Percentiles rank a stretch among this genome's conserved stretches.
Evolutionary conservation across 2,329 filamentous ascomycete genomes (phyloP).

Genomic region (Epichloe uncinata): DNA sequence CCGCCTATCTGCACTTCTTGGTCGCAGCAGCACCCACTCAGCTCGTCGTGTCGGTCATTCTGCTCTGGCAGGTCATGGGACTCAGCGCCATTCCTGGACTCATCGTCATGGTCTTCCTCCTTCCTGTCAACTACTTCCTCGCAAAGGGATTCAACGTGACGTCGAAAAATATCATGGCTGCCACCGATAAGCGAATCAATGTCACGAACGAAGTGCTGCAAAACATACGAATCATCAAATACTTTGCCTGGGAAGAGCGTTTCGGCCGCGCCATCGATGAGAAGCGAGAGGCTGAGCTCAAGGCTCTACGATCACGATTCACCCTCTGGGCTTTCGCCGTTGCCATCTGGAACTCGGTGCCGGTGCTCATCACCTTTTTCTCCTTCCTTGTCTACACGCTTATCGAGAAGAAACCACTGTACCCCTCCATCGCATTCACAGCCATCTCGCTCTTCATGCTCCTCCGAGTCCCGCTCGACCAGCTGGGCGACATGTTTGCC

Average conservation of each 20-base stretch:
- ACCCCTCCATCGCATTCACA: constrained; percentile 90
- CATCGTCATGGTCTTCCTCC: constrained; percentile 72
- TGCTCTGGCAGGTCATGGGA: constrained; percentile 85
- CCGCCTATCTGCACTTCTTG: constrained; percentile 91
- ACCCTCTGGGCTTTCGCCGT: constrained; percentile 85
- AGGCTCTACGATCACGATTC: constrained; percentile 67
- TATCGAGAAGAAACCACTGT: constrained; percentile 75
- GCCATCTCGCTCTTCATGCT: constrained; percentile 92
- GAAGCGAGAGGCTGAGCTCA: constrained; percentile 68
- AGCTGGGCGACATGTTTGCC: constrained; percentile 95
- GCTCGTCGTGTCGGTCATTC: constrained; percentile 61
- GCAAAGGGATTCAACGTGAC: constrained; percentile 73
- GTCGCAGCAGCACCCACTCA: constrained; percentile 85
- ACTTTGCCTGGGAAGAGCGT: constrained; percentile 94
- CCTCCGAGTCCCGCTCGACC: constrained; percentile 82
- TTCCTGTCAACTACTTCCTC: constrained; percentile 83
- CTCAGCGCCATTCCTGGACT: constrained; percentile 90
- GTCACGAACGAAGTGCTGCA: constrained; percentile 93
- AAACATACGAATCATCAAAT: constrained; percentile 98
- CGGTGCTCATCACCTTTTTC: constrained; percentile 89
- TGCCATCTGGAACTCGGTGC: constrained; percentile 92
- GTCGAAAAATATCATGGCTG: constrained; percentile 82
- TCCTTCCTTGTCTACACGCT: constrained; percentile 90
- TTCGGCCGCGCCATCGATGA: constrained; percentile 81
- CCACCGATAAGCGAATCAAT: constrained; percentile 91